phyloP scores from a whole-genome alignment of 495 filamentous ascomycete genomes.

The Tetracladium setigerum region DNA sequence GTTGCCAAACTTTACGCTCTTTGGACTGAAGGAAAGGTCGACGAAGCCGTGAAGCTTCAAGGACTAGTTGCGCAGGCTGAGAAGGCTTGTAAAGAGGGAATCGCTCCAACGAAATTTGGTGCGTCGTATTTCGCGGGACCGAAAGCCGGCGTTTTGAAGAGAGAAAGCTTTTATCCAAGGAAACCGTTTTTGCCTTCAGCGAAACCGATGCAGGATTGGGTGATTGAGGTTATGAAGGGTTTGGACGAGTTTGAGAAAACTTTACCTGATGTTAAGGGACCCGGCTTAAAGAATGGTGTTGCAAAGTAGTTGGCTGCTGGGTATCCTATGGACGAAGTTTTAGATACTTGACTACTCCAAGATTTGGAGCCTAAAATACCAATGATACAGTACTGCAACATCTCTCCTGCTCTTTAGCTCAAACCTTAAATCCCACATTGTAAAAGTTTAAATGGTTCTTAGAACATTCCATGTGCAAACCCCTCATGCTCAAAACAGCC shows the following conservation, averaged over 20 bases:
- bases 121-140: conserved; percentile 27
- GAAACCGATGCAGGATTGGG: conserved; percentile 15
- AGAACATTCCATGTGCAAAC: too few species aligned
- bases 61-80: conserved; percentile 22
- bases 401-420: too few species aligned
- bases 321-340: too few species aligned
- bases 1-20: conserved; percentile 26
- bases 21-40: conserved; percentile 24
- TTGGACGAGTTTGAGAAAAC: conserved; percentile 11
- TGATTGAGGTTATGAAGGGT: conserved; percentile 15
- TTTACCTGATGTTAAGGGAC: neutral
- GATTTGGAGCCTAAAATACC: too few species aligned
- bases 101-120: conserved; percentile 37
- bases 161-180: conserved; percentile 24
- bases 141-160: too few species aligned
- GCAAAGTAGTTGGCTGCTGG: conserved; percentile 2
- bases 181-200: conserved; percentile 11
- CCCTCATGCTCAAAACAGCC: too few species aligned
- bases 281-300: conserved; percentile 15
- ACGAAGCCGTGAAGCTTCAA: conserved; percentile 24
- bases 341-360: too few species aligned
- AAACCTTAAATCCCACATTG: too few species aligned
- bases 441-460: too few species aligned
- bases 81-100: conserved; percentile 29
- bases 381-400: too few species aligned